Percentiles rank a stretch among this genome's conserved stretches.
These are phyloP conservation scores for Arthrinium puccinioides DNA, from an alignment of 2,329 filamentous ascomycete species.

Conservation along the genomic window DNA sequence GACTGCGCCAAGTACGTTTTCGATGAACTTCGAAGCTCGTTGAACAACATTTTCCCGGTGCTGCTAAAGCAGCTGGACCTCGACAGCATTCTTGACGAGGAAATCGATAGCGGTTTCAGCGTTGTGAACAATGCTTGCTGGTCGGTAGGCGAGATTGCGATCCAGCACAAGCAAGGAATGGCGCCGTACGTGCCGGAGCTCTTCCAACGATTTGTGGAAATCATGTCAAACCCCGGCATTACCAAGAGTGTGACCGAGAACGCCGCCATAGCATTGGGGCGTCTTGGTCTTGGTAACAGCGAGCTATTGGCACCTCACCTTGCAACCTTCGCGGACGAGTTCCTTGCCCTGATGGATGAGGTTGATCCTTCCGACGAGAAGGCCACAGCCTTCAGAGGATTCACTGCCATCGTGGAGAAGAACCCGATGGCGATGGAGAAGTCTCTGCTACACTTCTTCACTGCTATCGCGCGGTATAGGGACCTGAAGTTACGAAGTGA, in stretches of 20 bases:
- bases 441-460: constrained; percentile 74
- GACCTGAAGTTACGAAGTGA: constrained; percentile 54
- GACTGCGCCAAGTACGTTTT: constrained; percentile 94
- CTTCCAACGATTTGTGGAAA: constrained; percentile 69
- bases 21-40: constrained; percentile 65
- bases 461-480: constrained; percentile 71
- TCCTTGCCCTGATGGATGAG: constrained; percentile 73
- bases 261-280: constrained; percentile 84
- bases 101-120: constrained; percentile 77
- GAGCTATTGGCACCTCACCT: constrained; percentile 73
- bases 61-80: constrained; percentile 85
- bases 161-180: constrained; percentile 70
- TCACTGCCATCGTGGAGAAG: constrained; percentile 73
- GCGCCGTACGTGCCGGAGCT: constrained; percentile 70
- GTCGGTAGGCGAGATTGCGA: constrained; percentile 87
- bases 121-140: constrained; percentile 98
- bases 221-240: constrained; percentile 78
- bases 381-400: constrained; percentile 85
- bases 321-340: constrained; percentile 71
- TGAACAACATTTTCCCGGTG: constrained; percentile 69
- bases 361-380: constrained; percentile 91
- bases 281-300: constrained; percentile 73
- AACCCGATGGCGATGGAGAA: constrained; percentile 93
- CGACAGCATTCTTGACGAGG: constrained; percentile 67
- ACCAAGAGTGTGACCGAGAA: constrained; percentile 88